These are phyloP conservation scores for Byssoonygena ceratinophila DNA, from an alignment of 2,329 filamentous ascomycete genomes.

Conservation along the genomic window DNA sequence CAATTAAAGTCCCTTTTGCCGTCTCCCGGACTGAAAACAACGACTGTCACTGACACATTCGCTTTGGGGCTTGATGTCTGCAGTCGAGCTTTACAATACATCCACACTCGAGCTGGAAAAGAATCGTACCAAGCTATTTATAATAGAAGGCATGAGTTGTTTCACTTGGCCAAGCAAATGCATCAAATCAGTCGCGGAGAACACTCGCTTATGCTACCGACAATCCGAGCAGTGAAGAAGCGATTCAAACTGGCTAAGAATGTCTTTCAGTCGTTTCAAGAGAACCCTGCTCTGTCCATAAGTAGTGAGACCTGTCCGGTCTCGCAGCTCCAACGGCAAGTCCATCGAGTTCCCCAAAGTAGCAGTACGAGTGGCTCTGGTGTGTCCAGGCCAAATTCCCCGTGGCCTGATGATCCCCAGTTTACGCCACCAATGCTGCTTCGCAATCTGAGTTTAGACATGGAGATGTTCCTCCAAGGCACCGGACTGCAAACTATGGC, in stretches of 20 bases:
- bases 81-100: slow-evolving; percentile 11
- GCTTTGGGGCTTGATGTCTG: slow-evolving; percentile 10
- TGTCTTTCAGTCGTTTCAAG: slow-evolving; percentile 6
- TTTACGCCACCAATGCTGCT: background rate
- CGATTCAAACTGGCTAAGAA: slow-evolving; percentile 10
- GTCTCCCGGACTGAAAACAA: slow-evolving; percentile 6
- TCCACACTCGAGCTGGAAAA: slow-evolving; percentile 8
- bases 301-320: background rate
- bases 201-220: slow-evolving; percentile 4
- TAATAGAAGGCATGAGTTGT: background rate
- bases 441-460: slow-evolving; percentile 9
- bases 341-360: slow-evolving; percentile 10
- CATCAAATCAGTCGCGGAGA: slow-evolving; percentile 13
- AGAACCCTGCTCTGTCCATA: slow-evolving; percentile 1
- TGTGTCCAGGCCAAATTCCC: slow-evolving; percentile 6
- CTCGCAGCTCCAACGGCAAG: slow-evolving; percentile 5
- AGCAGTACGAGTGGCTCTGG: slow-evolving; percentile 12
- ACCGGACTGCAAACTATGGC: slow-evolving; percentile 3
- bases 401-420: slow-evolving; percentile 2
- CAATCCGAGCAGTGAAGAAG: slow-evolving; percentile 12
- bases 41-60: slow-evolving; percentile 6
- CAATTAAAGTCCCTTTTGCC: slow-evolving; percentile 8
- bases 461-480: slow-evolving; percentile 11
- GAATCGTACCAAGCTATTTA: slow-evolving; percentile 9
- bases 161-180: slow-evolving; percentile 6